phyloP scores from a whole-genome alignment of 2,329 filamentous ascomycete species.

The Beauveria varroae region DNA sequence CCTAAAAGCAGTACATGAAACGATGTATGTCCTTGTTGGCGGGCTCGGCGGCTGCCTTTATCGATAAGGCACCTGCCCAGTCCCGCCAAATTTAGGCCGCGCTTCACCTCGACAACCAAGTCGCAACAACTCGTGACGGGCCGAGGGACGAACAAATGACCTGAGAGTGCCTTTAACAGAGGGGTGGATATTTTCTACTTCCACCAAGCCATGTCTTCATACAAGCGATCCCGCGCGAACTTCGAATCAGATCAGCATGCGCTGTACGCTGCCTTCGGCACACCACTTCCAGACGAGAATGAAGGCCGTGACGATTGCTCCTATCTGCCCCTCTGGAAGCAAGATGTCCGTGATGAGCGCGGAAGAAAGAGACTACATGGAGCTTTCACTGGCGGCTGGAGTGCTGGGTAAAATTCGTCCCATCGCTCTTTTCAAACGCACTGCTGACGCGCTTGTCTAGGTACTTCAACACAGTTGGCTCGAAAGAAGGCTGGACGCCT shows the following conservation, averaged over 20 bases:
- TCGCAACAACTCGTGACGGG: neutral
- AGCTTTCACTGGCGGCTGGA: conserved; percentile 93
- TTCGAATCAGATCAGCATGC: conserved; percentile 72
- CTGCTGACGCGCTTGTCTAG: conserved; percentile 33
- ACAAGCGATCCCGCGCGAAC: conserved; percentile 69
- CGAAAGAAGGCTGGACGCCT: conserved; percentile 96
- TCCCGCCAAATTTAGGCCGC: neutral
- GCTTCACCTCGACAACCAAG: neutral
- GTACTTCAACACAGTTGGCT: conserved; percentile 97
- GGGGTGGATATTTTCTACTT: neutral
- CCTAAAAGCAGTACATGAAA: too few relatives aligned
- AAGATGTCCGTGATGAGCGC: conserved; percentile 89
- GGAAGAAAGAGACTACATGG: conserved; percentile 88
- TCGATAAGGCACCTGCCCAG: neutral
- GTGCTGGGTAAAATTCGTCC: conserved; percentile 66
- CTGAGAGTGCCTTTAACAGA: neutral
- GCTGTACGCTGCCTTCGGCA: conserved; percentile 75
- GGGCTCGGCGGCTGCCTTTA: neutral
- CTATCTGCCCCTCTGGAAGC: conserved; percentile 95
- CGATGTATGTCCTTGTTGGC: too few relatives aligned
- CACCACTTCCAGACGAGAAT: conserved; percentile 73
- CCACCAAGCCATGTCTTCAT: conserved; percentile 42
- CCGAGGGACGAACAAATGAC: neutral
- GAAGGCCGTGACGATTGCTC: conserved; percentile 81
- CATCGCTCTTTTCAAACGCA: neutral